A percentile compares a stretch with the other conserved stretches of the same genome.
Conservation (phyloP, 352 stramenopile genomes). For the Globisporangium irregulare region DNA sequence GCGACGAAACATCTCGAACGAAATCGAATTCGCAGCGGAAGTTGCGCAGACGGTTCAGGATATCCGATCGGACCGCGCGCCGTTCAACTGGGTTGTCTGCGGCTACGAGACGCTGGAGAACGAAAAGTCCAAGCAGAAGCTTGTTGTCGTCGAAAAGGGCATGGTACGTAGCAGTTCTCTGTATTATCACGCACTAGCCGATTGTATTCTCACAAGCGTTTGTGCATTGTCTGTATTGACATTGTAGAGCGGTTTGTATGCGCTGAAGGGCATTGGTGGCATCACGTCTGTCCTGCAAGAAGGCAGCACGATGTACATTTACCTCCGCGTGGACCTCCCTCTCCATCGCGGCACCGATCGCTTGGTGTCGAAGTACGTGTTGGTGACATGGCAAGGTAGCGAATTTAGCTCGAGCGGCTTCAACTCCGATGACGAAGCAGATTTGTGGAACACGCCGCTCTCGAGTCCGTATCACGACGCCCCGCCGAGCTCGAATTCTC, state of each 20-base stretch:
- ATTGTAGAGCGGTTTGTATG: conserved; percentile 68
- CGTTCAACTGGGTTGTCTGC: conserved; percentile 86
- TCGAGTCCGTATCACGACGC: conserved; percentile 33
- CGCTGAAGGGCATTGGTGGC: conserved; percentile 78
- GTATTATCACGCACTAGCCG: neutral
- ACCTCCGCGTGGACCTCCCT: conserved; percentile 84
- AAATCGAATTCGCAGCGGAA: conserved; percentile 80
- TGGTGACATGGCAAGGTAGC: conserved; percentile 81
- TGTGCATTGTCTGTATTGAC: neutral
- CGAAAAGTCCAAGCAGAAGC: conserved; percentile 53
- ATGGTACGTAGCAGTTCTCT: conserved; percentile 45
- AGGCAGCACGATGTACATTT: conserved; percentile 87
- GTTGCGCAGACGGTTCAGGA: conserved; percentile 69
- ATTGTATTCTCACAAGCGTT: neutral
- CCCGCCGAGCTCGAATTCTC: conserved; percentile 22
- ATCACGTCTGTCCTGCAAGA: conserved; percentile 74
- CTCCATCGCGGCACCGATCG: conserved; percentile 76
- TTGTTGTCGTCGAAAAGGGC: conserved; percentile 82
- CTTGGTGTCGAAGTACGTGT: conserved; percentile 85
- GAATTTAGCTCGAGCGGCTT: conserved; percentile 45
- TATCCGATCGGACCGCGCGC: conserved; percentile 73
- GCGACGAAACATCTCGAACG: conserved; percentile 69
- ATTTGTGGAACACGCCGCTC: conserved; percentile 38
- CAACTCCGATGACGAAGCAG: conserved; percentile 74
- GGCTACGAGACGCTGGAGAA: conserved; percentile 70